phyloP scores from a whole-genome alignment of 768 basidiomycete species.

The Hygrocybe punicea region DNA sequence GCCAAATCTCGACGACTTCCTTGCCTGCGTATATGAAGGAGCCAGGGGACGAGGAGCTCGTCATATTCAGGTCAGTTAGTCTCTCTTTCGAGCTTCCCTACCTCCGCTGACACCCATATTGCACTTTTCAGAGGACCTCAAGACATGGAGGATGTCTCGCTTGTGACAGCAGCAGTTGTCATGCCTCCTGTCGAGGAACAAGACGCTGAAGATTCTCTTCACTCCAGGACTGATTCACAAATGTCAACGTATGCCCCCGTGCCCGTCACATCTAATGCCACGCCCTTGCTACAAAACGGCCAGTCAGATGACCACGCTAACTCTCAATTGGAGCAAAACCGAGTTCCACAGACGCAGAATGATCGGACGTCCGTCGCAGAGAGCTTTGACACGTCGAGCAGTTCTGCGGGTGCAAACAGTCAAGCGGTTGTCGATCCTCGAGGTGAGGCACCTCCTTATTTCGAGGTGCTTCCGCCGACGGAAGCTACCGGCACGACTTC shows the following conservation, averaged over 20 bases:
- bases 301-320: conserved; percentile 16
- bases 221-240: conserved; percentile 30
- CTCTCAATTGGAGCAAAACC: conserved; percentile 17
- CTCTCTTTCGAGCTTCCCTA: neutral
- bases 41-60: conserved; percentile 78
- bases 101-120: neutral
- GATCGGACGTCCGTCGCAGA: conserved; percentile 16
- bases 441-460: conserved; percentile 68
- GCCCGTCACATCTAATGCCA: conserved; percentile 40
- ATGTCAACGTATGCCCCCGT: conserved; percentile 36
- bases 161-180: conserved; percentile 39
- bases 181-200: conserved; percentile 41
- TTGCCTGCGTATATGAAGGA: conserved; percentile 81
- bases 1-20: conserved; percentile 75
- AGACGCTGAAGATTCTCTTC: conserved; percentile 28
- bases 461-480: conserved; percentile 45
- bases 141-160: conserved; percentile 53
- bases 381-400: conserved; percentile 31
- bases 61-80: conserved; percentile 51
- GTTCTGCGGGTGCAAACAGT: conserved; percentile 32
- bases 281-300: conserved; percentile 41
- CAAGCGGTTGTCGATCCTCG: conserved; percentile 39
- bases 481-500: conserved; percentile 2
- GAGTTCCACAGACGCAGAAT: neutral
- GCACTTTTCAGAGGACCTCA: conserved; percentile 41